phyloP scores from a whole-genome alignment of 2,329 filamentous ascomycete species.

The Alternaria alternata region DNA sequence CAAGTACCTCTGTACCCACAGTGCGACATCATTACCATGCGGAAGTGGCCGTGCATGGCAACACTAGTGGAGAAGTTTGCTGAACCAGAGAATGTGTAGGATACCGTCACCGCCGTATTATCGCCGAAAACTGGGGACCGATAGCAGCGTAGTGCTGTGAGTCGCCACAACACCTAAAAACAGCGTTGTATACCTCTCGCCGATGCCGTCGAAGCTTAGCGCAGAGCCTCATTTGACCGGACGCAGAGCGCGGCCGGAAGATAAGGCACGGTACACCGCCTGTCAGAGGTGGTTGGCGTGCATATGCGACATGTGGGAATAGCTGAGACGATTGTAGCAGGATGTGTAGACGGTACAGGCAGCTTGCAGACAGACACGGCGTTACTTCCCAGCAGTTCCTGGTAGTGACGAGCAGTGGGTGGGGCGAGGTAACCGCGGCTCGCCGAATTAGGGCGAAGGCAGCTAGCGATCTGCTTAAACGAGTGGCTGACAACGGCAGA shows the following conservation, averaged over 20 bases:
- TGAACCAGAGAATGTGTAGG: slow-evolving; percentile 38
- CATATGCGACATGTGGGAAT: slow-evolving; percentile 18
- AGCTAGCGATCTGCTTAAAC: slow-evolving; percentile 6
- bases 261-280: slow-evolving; percentile 24
- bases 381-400: slow-evolving; percentile 5
- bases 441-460: slow-evolving; percentile 27
- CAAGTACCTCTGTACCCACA: slow-evolving; percentile 41
- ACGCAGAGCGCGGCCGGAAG: slow-evolving; percentile 35
- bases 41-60: slow-evolving; percentile 25
- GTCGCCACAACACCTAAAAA: slow-evolving; percentile 32
- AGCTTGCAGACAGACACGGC: slow-evolving; percentile 22
- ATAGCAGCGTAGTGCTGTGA: slow-evolving; percentile 29
- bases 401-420: slow-evolving; percentile 29
- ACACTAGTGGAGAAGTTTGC: slow-evolving; percentile 34
- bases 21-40: slow-evolving; percentile 37
- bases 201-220: slow-evolving; percentile 25
- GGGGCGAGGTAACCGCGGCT: slow-evolving; percentile 26
- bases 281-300: slow-evolving; percentile 13
- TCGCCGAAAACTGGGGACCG: slow-evolving; percentile 34
- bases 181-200: slow-evolving; percentile 21
- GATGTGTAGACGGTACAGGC: slow-evolving; percentile 13
- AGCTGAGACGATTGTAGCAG: slow-evolving; percentile 18
- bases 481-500: slow-evolving; percentile 20
- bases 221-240: slow-evolving; percentile 31
- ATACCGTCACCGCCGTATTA: slow-evolving; percentile 35